phyloP scores from a whole-genome alignment of 345 rosid species.

The Sisymbrium irio region DNA sequence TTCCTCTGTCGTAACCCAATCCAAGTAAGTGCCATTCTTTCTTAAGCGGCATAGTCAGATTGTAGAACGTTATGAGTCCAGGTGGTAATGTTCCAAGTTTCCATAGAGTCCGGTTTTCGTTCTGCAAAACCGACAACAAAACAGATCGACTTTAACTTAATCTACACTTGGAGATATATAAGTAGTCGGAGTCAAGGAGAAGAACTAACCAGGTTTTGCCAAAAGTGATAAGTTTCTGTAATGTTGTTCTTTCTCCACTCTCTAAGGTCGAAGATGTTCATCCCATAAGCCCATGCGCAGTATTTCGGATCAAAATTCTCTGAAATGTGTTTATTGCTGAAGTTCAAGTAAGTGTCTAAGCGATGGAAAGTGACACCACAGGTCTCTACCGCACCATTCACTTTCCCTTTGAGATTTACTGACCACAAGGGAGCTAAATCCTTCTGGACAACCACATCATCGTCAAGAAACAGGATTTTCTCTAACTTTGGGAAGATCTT shows the following conservation, averaged over 20 bases:
- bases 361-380: constrained; percentile 59
- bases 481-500: constrained; percentile 53
- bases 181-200: not conserved
- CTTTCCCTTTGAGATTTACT: constrained; percentile 56
- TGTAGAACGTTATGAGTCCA: constrained; percentile 60
- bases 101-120: constrained; percentile 53
- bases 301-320: constrained; percentile 44
- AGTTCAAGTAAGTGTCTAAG: constrained; percentile 52
- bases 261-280: constrained; percentile 62
- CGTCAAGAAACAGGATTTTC: constrained; percentile 63
- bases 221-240: constrained; percentile 45
- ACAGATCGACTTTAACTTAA: not conserved
- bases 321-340: constrained; percentile 45
- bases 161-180: not conserved
- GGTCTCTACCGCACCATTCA: constrained; percentile 71
- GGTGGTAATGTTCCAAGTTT: constrained; percentile 61
- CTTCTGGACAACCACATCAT: constrained; percentile 69
- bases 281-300: constrained; percentile 75
- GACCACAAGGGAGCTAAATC: constrained; percentile 50
- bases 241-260: constrained; percentile 52
- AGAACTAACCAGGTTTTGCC: constrained; percentile 43
- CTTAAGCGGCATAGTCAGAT: constrained; percentile 46
- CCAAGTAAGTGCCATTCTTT: constrained; percentile 64
- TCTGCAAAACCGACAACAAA: constrained; percentile 29
- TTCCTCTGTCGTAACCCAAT: constrained; percentile 53